These are phyloP conservation scores for Neoconidiobolus thromboides DNA, from an alignment of 371 early-diverging fungal species.

Conservation along the genomic window DNA sequence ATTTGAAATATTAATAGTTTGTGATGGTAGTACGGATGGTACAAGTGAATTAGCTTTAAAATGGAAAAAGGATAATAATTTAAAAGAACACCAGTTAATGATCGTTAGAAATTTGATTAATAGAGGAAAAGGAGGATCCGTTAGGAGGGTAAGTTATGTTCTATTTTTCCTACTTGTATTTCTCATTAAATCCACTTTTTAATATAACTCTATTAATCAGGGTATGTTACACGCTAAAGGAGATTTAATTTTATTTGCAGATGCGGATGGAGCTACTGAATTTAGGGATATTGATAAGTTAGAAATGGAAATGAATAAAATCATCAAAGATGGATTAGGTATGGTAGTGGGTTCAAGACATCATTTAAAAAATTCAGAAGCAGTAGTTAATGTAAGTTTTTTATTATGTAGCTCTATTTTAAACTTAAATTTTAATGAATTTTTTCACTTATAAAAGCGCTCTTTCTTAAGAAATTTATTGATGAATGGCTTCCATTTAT, in stretches of 20 bases:
- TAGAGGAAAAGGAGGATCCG: slow-evolving; percentile 88
- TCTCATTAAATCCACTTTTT: not conserved
- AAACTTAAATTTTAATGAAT: not conserved
- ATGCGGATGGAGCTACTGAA: slow-evolving; percentile 87
- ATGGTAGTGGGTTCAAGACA: slow-evolving; percentile 79
- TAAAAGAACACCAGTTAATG: slow-evolving; percentile 30
- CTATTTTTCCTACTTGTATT: not conserved
- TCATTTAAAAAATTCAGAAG: slow-evolving; percentile 69
- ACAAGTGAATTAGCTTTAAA: slow-evolving; percentile 46
- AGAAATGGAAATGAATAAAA: slow-evolving; percentile 20
- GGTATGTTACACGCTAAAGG: slow-evolving; percentile 75
- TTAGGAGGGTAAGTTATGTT: slow-evolving; percentile 46
- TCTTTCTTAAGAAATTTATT: slow-evolving; percentile 75
- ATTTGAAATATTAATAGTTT: slow-evolving; percentile 78
- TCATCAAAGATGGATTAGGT: slow-evolving; percentile 25
- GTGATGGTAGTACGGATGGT: slow-evolving; percentile 72
- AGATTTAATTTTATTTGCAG: slow-evolving; percentile 64
- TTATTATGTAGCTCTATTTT: not conserved
- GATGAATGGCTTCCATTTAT: slow-evolving; percentile 77
- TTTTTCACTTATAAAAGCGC: slow-evolving; percentile 24
- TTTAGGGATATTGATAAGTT: slow-evolving; percentile 62
- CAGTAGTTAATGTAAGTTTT: slow-evolving; percentile 74
- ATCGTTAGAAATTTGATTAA: slow-evolving; percentile 61
- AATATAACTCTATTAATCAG: slow-evolving; percentile 13
- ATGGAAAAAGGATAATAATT: slow-evolving; percentile 29